Conservation (phyloP, 306 rosid species). For the Quercus robur region DNA sequence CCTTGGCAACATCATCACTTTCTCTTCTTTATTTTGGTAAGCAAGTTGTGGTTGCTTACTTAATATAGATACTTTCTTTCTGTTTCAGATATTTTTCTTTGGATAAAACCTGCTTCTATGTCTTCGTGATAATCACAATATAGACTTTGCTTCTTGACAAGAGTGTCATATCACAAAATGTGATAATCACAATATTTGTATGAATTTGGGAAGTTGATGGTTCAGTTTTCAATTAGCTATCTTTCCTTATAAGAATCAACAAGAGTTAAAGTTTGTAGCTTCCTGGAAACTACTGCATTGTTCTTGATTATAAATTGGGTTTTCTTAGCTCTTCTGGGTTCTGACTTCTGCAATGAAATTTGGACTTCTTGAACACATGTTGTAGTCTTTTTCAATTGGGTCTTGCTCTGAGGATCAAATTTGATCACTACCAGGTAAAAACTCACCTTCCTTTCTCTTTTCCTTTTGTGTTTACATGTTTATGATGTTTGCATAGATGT, state of each 20-base stretch:
- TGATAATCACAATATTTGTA: too few relatives aligned
- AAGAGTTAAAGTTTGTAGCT: not conserved
- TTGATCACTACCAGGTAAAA: not conserved
- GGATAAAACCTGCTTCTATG: not conserved
- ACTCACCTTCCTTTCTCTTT: not conserved
- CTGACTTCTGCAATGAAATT: not conserved
- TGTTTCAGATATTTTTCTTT: not conserved
- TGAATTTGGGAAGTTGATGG: not conserved
- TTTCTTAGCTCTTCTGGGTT: not conserved
- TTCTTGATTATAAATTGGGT: not conserved
- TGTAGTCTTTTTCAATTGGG: not conserved
- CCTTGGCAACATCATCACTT: not conserved
- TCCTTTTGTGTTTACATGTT: not conserved
- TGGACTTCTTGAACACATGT: not conserved
- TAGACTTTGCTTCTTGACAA: not conserved
- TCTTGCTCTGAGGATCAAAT: not conserved
- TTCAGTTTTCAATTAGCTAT: not conserved
- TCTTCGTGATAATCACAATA: not conserved
- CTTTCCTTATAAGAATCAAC: constrained; percentile 8
- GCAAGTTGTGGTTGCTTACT: not conserved
- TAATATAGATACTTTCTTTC: not conserved
- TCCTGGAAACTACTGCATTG: not conserved
- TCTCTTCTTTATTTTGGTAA: not conserved
- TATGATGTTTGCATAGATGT: not conserved
- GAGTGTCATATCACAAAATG: too few relatives aligned